Evolutionary conservation across 2,329 filamentous ascomycete species (phyloP), one percentile per base, ranked within the genome.

Genomic region (Emericellopsis atlantica): DNA sequence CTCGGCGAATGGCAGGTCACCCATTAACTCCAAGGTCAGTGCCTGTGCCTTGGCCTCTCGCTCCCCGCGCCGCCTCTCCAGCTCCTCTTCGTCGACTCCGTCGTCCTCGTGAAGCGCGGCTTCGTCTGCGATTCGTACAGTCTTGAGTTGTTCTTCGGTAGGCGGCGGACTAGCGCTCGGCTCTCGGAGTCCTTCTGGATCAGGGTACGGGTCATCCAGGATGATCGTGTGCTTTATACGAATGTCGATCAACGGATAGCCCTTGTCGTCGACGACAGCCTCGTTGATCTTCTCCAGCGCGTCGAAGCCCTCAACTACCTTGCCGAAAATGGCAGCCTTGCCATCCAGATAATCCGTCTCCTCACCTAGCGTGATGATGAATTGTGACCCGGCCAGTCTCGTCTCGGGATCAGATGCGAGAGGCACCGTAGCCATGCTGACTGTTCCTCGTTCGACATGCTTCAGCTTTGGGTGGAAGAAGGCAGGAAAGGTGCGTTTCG

Each of bases 261-360:
- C 89, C 43, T 79, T 81, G 32, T 87, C 79, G 56, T 96, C 90
- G 43, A 88, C 79, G 47, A 95, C 94, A 14, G 88, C 79, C 32
- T 79, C 75, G 57, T 96, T 95, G 64, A 96, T 87, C 65, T 90
- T 93, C 56, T 96, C 89, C 40, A 98, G 65, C 8, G 80, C 82
- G 61, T 96, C 90, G 49, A 96, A 95, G 0, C 92, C 92, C 61
- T 98, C 90, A 1, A 95, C 92, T 0, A 96, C 88, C 51, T 88
- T 89, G 43, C 88, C 90, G 56, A 96, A 98, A 37, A 95, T 83
- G 23, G 88, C 86, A n/a, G 86, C 88, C 57, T 92, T 94, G 46
- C 86, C 88, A 55, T 98, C 87, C 26, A 96, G 65, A 55, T 84
- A 93, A 54, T 95, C 89, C 2, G 93, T 80, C 46, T 92, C 81